Conservation (phyloP, 2,329 filamentous ascomycete species). For the Coniosporium tulheliwenetii region DNA sequence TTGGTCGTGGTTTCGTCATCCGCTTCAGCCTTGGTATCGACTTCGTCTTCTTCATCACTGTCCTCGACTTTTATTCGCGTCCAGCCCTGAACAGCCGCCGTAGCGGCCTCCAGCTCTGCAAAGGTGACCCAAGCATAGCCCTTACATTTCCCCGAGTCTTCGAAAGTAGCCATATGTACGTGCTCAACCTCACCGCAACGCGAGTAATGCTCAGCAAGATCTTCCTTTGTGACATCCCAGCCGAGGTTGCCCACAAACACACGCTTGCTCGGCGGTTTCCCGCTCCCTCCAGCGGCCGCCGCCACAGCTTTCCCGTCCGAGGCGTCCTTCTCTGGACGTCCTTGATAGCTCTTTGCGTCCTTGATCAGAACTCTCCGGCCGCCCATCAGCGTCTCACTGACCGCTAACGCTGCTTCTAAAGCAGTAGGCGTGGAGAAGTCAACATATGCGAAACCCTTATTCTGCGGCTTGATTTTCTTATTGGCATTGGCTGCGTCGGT, state of each 20-base stretch:
- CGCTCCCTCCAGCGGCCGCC: conserved; percentile 19
- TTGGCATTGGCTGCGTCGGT: conserved; percentile 9
- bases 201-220: conserved; percentile 63
- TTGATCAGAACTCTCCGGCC: conserved; percentile 84
- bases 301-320: conserved; percentile 17
- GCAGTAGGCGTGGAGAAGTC: conserved; percentile 61
- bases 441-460: conserved; percentile 93
- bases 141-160: conserved; percentile 95
- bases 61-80: conserved; percentile 53
- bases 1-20: conserved; percentile 26
- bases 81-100: conserved; percentile 67
- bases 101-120: conserved; percentile 58
- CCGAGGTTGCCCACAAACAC: conserved; percentile 60
- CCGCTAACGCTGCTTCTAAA: conserved; percentile 60
- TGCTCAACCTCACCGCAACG: conserved; percentile 73
- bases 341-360: conserved; percentile 76
- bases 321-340: conserved; percentile 56
- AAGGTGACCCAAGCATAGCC: conserved; percentile 95
- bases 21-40: conserved; percentile 32
- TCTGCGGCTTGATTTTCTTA: conserved; percentile 41
- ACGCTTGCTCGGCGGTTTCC: conserved; percentile 55
- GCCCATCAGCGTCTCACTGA: conserved; percentile 69
- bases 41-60: conserved; percentile 30
- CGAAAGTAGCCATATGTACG: conserved; percentile 84
- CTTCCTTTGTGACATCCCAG: conserved; percentile 50